phyloP scores from a whole-genome alignment of 805 yeast species.

The Kluyveromyces aestuarii region DNA sequence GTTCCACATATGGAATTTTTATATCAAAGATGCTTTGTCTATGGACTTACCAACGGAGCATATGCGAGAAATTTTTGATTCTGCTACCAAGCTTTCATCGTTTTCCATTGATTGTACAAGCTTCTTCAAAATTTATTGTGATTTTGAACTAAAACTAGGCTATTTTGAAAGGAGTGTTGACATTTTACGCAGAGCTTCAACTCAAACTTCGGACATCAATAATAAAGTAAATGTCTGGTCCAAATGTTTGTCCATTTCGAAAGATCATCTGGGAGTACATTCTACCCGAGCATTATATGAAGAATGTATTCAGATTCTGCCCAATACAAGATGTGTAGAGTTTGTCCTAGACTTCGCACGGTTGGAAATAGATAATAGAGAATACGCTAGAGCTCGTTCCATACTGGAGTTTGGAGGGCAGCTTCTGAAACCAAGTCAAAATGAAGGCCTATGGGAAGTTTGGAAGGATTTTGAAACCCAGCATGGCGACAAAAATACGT shows the following conservation, averaged over 20 bases:
- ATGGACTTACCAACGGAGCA: constrained; percentile 37
- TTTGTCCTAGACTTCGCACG: constrained; percentile 46
- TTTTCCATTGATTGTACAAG: constrained; percentile 33
- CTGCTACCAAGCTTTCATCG: constrained; percentile 47
- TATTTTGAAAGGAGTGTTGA: constrained; percentile 40
- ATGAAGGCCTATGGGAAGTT: constrained; percentile 42
- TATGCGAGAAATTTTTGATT: constrained; percentile 67
- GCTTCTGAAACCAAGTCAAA: constrained; percentile 28
- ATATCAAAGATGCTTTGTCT: constrained; percentile 43
- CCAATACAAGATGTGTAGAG: constrained; percentile 33
- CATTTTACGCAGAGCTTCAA: constrained; percentile 37
- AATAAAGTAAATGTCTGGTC: constrained; percentile 32
- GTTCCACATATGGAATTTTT: constrained; percentile 65
- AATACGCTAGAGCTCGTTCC: constrained; percentile 53
- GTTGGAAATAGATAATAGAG: constrained; percentile 46
- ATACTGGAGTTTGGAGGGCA: constrained; percentile 48
- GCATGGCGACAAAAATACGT: constrained; percentile 61
- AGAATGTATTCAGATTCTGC: constrained; percentile 40
- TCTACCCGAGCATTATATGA: constrained; percentile 42
- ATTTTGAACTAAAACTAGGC: constrained; percentile 53
- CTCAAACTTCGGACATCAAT: constrained; percentile 6
- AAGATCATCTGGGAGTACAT: constrained; percentile 32
- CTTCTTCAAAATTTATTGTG: constrained; percentile 46
- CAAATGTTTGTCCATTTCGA: constrained; percentile 33
- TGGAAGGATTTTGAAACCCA: constrained; percentile 74